Conservation (phyloP, 352 stramenopile genomes). For the Saprolegnia parasitica region DNA sequence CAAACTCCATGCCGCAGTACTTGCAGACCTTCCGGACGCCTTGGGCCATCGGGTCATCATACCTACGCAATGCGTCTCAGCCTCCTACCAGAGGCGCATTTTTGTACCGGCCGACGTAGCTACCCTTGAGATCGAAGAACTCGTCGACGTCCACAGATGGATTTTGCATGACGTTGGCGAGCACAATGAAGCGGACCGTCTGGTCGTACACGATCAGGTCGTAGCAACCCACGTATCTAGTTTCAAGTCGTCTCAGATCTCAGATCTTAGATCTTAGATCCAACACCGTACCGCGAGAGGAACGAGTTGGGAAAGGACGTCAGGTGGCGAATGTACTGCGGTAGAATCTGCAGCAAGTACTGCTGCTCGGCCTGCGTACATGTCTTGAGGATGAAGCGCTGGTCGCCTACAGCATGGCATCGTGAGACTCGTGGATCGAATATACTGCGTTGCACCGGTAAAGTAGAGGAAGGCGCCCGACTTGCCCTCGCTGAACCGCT, state of each 20-base stretch:
- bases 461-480: slow-evolving; percentile 88
- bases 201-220: slow-evolving; percentile 83
- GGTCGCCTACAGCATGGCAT: slow-evolving; percentile 40
- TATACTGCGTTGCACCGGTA: no score
- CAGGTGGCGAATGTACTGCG: slow-evolving; percentile 81
- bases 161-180: slow-evolving; percentile 87
- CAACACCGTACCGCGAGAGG: slow-evolving; percentile 55
- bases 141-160: slow-evolving; percentile 79
- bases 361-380: slow-evolving; percentile 75
- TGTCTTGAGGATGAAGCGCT: slow-evolving; percentile 87
- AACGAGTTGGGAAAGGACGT: slow-evolving; percentile 82
- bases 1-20: slow-evolving; percentile 82
- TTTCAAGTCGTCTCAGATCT: background rate
- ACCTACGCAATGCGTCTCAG: no score
- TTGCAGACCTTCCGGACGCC: slow-evolving; percentile 54
- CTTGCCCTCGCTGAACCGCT: slow-evolving; percentile 87
- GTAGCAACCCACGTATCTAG: slow-evolving; percentile 77
- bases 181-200: slow-evolving; percentile 81
- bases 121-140: slow-evolving; percentile 87
- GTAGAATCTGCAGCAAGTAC: slow-evolving; percentile 82
- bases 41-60: slow-evolving; percentile 10
- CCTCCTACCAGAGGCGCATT: no score
- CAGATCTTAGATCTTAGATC: no score
- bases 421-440: no score
- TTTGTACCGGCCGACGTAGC: slow-evolving; percentile 87